These are phyloP conservation scores for Dacryopinax primogenitus DNA, from an alignment of 768 basidiomycete genomes.

Conservation along the genomic window DNA sequence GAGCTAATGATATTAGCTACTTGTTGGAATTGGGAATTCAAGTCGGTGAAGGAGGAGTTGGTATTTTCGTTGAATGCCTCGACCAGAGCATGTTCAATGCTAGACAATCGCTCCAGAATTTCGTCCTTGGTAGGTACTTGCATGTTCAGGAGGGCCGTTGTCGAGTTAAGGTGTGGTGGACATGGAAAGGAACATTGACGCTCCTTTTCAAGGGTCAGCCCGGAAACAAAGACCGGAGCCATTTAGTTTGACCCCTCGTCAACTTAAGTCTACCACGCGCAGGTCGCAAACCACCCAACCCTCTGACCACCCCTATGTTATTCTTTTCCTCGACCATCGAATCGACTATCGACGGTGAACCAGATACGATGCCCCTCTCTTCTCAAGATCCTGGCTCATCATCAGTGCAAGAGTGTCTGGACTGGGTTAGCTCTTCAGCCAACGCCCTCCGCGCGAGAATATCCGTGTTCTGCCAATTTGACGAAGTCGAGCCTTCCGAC, in stretches of 20 bases:
- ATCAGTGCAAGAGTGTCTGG: too few species aligned
- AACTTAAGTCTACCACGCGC: not conserved
- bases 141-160: not conserved
- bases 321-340: not conserved
- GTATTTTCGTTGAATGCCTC: too few species aligned
- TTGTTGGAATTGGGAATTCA: too few species aligned
- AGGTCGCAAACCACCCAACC: not conserved
- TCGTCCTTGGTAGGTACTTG: not conserved
- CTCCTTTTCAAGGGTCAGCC: not conserved
- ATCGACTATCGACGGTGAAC: too few species aligned
- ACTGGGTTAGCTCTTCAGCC: too few species aligned
- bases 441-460: too few species aligned
- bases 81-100: too few species aligned
- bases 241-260: not conserved
- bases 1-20: too few species aligned
- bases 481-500: not conserved
- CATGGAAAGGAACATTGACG: not conserved
- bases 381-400: too few species aligned
- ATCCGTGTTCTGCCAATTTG: not conserved
- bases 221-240: slow-evolving; percentile 7
- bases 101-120: too few species aligned
- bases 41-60: too few species aligned
- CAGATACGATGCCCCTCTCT: too few species aligned
- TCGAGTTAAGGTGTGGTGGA: not conserved
- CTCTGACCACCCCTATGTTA: not conserved